phyloP scores from a whole-genome alignment of 805 yeast genomes.

The Ogataea parapolymorpha region DNA sequence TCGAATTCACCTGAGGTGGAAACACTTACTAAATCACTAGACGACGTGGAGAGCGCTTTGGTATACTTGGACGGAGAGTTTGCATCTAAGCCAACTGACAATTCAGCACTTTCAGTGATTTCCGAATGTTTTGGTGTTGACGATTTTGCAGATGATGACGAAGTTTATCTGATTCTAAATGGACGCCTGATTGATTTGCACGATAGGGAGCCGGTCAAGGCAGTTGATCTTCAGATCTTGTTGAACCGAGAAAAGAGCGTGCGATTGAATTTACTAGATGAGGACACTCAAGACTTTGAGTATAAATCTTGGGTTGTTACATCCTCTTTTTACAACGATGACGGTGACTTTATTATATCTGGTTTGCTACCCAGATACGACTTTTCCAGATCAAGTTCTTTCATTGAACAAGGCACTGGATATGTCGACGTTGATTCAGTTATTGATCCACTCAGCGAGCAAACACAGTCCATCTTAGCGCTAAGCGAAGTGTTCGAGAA shows the following conservation, averaged over 20 bases:
- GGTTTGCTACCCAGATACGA: constrained; percentile 23
- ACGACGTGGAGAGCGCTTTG: no score
- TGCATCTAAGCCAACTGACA: neutral
- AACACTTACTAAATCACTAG: no score
- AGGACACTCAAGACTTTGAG: constrained; percentile 23
- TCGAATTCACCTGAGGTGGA: neutral
- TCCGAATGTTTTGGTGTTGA: neutral
- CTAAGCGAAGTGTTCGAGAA: constrained; percentile 37
- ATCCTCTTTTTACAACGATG: constrained; percentile 26
- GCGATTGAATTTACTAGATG: constrained; percentile 33
- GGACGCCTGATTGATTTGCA: constrained; percentile 3
- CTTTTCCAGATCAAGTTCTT: neutral
- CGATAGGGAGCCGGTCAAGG: neutral
- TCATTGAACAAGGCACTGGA: constrained; percentile 5
- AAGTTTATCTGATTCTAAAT: constrained; percentile 1
- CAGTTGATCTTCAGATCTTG: neutral
- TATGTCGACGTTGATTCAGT: constrained; percentile 53
- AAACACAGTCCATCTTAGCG: constrained; percentile 59
- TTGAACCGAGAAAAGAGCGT: constrained; percentile 45
- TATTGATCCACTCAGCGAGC: constrained; percentile 70
- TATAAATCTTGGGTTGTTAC: constrained; percentile 20
- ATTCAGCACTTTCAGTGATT: constrained; percentile 32
- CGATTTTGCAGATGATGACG: neutral
- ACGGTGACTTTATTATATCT: constrained; percentile 27
- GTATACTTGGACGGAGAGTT: constrained; percentile 3